Percentiles rank a stretch among this genome's conserved stretches.
Conservation (phyloP, 2,329 filamentous ascomycete species). For the Nemania sp. region DNA sequence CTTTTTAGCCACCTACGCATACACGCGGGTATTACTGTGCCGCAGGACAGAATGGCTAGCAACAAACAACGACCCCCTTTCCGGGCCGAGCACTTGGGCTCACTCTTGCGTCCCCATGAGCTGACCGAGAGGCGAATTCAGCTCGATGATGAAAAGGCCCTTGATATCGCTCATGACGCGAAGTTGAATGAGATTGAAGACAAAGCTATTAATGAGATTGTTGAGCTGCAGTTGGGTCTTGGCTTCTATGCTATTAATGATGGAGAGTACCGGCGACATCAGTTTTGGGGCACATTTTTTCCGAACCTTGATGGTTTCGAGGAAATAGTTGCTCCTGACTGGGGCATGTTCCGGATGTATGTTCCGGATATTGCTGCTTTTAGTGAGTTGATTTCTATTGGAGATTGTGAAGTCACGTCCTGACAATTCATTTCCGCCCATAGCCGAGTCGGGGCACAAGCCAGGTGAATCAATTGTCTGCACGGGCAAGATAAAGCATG, state of each 20-base stretch:
- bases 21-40: background rate
- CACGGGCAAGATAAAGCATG: conserved; percentile 51
- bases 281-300: conserved; percentile 55
- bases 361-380: conserved; percentile 52
- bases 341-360: conserved; percentile 56
- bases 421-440: background rate
- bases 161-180: conserved; percentile 44
- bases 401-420: background rate
- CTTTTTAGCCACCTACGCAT: background rate
- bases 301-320: conserved; percentile 48
- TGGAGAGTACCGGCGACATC: conserved; percentile 45
- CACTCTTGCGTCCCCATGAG: conserved; percentile 67
- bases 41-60: conserved; percentile 28
- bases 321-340: conserved; percentile 52
- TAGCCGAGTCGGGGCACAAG: conserved; percentile 50
- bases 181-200: conserved; percentile 59
- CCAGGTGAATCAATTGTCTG: conserved; percentile 51
- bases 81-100: conserved; percentile 76
- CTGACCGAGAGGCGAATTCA: conserved; percentile 63
- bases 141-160: conserved; percentile 43
- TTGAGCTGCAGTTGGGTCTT: conserved; percentile 68
- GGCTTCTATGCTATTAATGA: conserved; percentile 66
- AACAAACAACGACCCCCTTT: conserved; percentile 58
- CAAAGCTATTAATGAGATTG: conserved; percentile 66
- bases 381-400: conserved; percentile 39